Percentiles rank a stretch among this genome's conserved stretches.
These are phyloP conservation scores for Henningerozyma blattae DNA, from an alignment of 805 yeast genomes.

Conservation along the genomic window DNA sequence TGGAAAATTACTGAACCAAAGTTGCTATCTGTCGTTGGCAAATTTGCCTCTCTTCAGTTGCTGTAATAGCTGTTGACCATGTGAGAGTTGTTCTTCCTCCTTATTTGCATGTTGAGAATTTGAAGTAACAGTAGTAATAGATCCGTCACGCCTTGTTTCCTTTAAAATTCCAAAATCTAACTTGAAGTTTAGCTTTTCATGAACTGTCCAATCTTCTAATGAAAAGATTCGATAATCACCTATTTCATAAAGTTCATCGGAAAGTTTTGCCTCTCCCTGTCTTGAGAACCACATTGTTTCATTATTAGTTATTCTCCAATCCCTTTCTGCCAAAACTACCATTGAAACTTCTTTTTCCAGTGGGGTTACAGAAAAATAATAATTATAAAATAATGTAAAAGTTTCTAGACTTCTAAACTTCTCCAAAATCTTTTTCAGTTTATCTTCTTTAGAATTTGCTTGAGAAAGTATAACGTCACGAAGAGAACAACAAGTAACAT, in stretches of 20 bases:
- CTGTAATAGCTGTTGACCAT: slow-evolving; percentile 22
- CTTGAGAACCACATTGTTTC: slow-evolving; percentile 30
- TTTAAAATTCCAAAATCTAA: slow-evolving; percentile 25
- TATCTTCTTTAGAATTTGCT: not conserved
- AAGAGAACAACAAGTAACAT: slow-evolving; percentile 14
- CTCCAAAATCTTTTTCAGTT: slow-evolving; percentile 10
- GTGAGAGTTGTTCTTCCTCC: slow-evolving; percentile 4
- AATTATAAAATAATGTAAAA: slow-evolving; percentile 32
- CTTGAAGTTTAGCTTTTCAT: slow-evolving; percentile 30
- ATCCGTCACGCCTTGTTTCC: slow-evolving; percentile 3
- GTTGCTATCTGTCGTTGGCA: not conserved
- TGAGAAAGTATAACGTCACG: slow-evolving; percentile 3
- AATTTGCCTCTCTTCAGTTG: slow-evolving; percentile 17
- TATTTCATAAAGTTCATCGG: slow-evolving; percentile 29
- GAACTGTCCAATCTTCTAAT: slow-evolving; percentile 31
- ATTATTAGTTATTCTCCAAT: slow-evolving; percentile 27
- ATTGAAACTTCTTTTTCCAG: slow-evolving; percentile 29
- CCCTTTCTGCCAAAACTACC: slow-evolving; percentile 23
- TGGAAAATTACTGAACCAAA: too few species aligned
- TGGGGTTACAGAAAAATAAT: slow-evolving; percentile 32
- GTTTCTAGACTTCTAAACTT: slow-evolving; percentile 21
- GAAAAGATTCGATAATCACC: slow-evolving; percentile 35
- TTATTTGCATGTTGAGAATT: not conserved
- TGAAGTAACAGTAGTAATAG: not conserved
- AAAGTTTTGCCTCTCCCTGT: slow-evolving; percentile 26